Conservation (phyloP, 805 yeast species). For the Schwanniomyces occidentalis region DNA sequence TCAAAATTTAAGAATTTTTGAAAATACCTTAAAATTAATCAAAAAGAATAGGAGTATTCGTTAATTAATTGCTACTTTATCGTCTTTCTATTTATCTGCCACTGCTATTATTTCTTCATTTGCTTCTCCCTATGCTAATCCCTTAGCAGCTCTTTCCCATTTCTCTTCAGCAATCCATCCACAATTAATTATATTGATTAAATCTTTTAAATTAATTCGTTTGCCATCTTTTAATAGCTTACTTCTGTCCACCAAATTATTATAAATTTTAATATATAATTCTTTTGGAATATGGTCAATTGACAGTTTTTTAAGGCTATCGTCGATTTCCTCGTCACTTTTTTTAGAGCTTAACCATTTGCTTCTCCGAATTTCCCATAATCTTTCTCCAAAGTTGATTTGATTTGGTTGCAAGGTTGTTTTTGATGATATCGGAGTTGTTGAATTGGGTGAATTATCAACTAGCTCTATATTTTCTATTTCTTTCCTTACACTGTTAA, state of each 20-base stretch:
- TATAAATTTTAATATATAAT: slow-evolving; percentile 63
- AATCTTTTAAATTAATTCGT: slow-evolving; percentile 74
- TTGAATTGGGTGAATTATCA: slow-evolving; percentile 9
- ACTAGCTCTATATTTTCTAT: slow-evolving; percentile 22
- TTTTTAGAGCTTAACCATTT: slow-evolving; percentile 57
- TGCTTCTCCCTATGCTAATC: slow-evolving; percentile 33
- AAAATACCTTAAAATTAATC: slow-evolving; percentile 43
- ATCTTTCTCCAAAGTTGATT: slow-evolving; percentile 48
- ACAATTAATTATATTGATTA: slow-evolving; percentile 66
- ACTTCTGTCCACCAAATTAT: slow-evolving; percentile 67
- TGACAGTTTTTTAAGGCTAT: slow-evolving; percentile 15
- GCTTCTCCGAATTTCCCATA: slow-evolving; percentile 70
- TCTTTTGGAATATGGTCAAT: slow-evolving; percentile 45
- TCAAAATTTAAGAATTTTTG: slow-evolving; percentile 70
- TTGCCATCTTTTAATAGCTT: slow-evolving; percentile 55
- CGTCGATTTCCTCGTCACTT: slow-evolving; percentile 11
- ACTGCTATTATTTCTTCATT: too few relatives aligned
- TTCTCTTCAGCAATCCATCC: slow-evolving; percentile 84
- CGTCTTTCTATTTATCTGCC: too few relatives aligned
- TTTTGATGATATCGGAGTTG: slow-evolving; percentile 3
- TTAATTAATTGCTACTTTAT: too few relatives aligned
- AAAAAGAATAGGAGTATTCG: slow-evolving; percentile 9
- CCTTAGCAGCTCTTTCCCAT: slow-evolving; percentile 60
- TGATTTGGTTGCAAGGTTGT: slow-evolving; percentile 7
- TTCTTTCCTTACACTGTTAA: slow-evolving; percentile 28